Evolutionary conservation across 1,284 basidiomycete genomes (phyloP), one percentile per base, ranked within the genome.

Genomic region (Xerocomus cyaneibrunnescens): DNA sequence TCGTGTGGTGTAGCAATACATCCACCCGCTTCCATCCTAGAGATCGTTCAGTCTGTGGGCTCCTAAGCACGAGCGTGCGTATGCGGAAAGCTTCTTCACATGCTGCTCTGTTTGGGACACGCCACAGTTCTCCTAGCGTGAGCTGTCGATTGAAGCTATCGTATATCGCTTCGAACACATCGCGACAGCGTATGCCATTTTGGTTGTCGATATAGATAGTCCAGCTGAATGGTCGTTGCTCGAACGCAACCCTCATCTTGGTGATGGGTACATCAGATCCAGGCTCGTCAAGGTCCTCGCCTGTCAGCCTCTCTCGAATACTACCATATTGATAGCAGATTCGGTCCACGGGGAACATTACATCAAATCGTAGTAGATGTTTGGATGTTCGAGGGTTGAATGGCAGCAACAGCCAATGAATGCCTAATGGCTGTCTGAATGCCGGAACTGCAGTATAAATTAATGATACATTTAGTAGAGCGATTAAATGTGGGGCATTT

Each of bases 81-180:
- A 74, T 68, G 28, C 66, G 61, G 57, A 78, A 81, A 1, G 73
- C 71, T 0, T 57, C 68, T 23, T 72, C 62, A 57, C 73, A 75
- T 30, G 65, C 61, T 16, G 61, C 56, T 45, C 74, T 64, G 43
- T 71, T 46, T 23, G 58, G 54, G 45, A 76, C 65, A 9, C 63
- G 55, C 45, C 70, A 64, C 57, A 75, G 77, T 36, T 72, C 69
- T 21, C 67, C 64, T 12, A 45, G 49, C 3, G 77, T 79, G 58
- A 84, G 65, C 14, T 70, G 67, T 35, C 67, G 62, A 37, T 74
- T 64, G 48, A 76, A 81, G 9, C 73, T 66, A 36, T 77, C 70
- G 58, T 78, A 75, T 19, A 85, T 79, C 16, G 73, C 76, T 37
- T 74, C 62, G 59, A 80, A 83, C 27, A 85, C 73, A 50, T 85